These are phyloP conservation scores for Arabidopsis arenosa DNA, from an alignment of 345 rosid species.

Conservation along the genomic window DNA sequence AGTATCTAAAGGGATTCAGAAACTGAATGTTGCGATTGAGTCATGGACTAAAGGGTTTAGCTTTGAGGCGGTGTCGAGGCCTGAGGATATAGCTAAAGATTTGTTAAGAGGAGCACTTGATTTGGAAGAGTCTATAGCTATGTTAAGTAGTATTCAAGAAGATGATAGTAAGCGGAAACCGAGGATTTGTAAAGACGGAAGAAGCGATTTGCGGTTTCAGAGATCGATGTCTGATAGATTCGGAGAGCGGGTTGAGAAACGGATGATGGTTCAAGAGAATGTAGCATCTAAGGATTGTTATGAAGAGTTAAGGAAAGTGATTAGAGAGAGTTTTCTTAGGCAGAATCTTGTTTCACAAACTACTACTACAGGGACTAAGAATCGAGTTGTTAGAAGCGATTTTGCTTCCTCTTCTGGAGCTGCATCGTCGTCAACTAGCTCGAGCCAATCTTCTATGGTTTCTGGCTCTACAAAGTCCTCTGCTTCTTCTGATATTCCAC, in stretches of 20 bases:
- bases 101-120: conserved; percentile 85
- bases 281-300: conserved; percentile 56
- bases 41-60: conserved; percentile 63
- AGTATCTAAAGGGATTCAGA: conserved; percentile 82
- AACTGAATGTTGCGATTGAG: conserved; percentile 70
- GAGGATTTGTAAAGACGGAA: conserved; percentile 44
- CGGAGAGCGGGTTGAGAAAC: conserved; percentile 44
- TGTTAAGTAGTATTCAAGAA: conserved; percentile 83
- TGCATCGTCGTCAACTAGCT: conserved; percentile 62
- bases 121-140: conserved; percentile 77
- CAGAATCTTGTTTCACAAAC: conserved; percentile 58
- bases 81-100: conserved; percentile 70
- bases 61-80: conserved; percentile 46
- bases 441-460: conserved; percentile 60
- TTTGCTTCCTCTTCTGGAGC: conserved; percentile 54
- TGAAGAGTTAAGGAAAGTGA: conserved; percentile 67
- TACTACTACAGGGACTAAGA: conserved; percentile 33
- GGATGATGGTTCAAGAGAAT: conserved; percentile 50
- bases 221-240: conserved; percentile 47
- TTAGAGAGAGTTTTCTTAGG: conserved; percentile 62
- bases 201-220: conserved; percentile 49
- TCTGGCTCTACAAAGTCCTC: conserved; percentile 51
- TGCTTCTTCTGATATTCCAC: conserved; percentile 42
- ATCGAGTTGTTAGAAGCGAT: conserved; percentile 39
- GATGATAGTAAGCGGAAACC: conserved; percentile 62